Evolutionary conservation across 495 filamentous ascomycete species (phyloP).

Genomic region (Penicillium paxilli): DNA sequence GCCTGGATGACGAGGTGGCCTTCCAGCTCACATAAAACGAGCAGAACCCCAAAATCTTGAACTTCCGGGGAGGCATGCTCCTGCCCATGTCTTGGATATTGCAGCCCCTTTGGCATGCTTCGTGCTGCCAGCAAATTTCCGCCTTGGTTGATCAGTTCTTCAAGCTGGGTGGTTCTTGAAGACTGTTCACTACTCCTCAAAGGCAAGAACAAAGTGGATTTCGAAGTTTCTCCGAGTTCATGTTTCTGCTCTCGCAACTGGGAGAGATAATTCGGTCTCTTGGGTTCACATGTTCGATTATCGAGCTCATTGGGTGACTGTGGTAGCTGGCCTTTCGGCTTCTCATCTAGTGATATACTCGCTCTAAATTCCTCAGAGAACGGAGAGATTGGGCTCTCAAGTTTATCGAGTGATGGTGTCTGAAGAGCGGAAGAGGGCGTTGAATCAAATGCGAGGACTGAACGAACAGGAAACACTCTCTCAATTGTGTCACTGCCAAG

Average conservation of each 20-base stretch:
- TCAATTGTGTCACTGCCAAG: slow-evolving; percentile 18
- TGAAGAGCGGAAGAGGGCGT: slow-evolving; percentile 25
- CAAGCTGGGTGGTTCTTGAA: slow-evolving; percentile 1
- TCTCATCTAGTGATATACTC: background rate
- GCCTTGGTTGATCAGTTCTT: slow-evolving; percentile 4
- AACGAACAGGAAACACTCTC: slow-evolving; percentile 28
- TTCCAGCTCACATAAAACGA: slow-evolving; percentile 64
- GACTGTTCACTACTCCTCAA: background rate
- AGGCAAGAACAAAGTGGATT: background rate
- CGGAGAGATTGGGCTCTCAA: slow-evolving; percentile 20
- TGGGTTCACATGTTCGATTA: background rate
- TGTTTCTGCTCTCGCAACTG: slow-evolving; percentile 1
- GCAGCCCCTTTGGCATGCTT: background rate
- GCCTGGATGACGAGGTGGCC: slow-evolving; percentile 65
- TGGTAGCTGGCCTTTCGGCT: background rate
- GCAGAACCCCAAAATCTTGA: slow-evolving; percentile 72
- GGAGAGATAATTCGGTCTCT: background rate
- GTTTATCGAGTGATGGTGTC: slow-evolving; percentile 24
- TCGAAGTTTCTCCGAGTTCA: background rate
- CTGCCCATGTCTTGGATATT: slow-evolving; percentile 13
- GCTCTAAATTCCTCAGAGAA: slow-evolving; percentile 11
- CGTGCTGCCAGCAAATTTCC: slow-evolving; percentile 7
- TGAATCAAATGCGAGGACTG: slow-evolving; percentile 24
- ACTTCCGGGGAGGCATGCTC: slow-evolving; percentile 46
- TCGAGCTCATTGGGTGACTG: background rate